Evolutionary conservation across 768 basidiomycete genomes (phyloP), one percentile per base, ranked within the genome.

Genomic region (Boletus patriciae): DNA sequence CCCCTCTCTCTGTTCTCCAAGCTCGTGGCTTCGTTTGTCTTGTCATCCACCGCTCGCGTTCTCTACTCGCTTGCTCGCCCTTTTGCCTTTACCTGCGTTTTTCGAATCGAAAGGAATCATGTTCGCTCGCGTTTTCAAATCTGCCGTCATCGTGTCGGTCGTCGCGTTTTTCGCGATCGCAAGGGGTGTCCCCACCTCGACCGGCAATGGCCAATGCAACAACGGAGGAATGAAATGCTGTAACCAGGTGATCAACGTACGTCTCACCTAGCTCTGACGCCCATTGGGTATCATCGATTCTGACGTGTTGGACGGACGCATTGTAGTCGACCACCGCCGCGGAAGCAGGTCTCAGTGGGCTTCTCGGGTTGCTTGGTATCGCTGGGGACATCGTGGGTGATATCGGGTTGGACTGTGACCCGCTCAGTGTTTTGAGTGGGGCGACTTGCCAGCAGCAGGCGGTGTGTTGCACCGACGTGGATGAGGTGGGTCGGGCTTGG

Each of bases 111-210:
- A 46, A 46, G 31, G 25, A 18, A 46, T 12, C 53, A 66, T 65
- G 65, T 55, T 58, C 36, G n/a, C 55, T 33, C 45, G 49, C 15
- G 15, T 19, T 15, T 53, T 62, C 51, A 62, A 55, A 37, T 65
- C 58, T 13, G 27, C 56, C 23, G 34, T 60, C 49, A 8, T 54
- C 43, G 36, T 55, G n/a, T 59, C 59, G 15, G 44, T 56, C 50
- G 37, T 56, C 44, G 50, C 53, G 23, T 53, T 50, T 33, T 29
- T 54, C 21, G 63, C 53, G 4, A 6, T 55, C 47, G 52, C 58
- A 8, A 46, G 7, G 6, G 50, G 25, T 33, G 49, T 33, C 36
- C 58, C 42, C 15, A 45, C 45, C 47, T 15, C 23, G 29, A 3
- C 21, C 25, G 15, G 1, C 25, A 27, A 8, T 31, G 40, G 31